A percentile compares a stretch with the other conserved stretches of the same genome.
These are phyloP conservation scores for Amorphotheca resinae DNA, from an alignment of 495 filamentous ascomycete species.

Conservation along the genomic window DNA sequence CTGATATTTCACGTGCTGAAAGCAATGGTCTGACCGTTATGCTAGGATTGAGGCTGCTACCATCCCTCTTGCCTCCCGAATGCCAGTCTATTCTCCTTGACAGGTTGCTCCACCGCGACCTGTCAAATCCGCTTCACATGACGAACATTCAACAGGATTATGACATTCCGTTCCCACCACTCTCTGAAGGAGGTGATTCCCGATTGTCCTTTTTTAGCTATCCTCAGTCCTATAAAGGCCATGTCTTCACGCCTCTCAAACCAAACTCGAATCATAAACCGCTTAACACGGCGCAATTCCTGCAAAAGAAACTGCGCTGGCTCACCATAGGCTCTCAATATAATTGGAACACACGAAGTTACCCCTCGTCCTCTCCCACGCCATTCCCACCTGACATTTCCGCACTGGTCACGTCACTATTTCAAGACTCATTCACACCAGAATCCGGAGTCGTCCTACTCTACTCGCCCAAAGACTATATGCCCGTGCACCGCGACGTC, in stretches of 20 bases:
- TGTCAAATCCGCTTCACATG: constrained; percentile 59
- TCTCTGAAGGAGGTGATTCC: background rate
- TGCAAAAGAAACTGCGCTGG: constrained; percentile 78
- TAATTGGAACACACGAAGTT: constrained; percentile 76
- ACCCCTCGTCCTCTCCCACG: constrained; percentile 53
- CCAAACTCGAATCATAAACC: constrained; percentile 50
- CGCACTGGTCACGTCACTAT: constrained; percentile 46
- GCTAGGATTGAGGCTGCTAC: constrained; percentile 61
- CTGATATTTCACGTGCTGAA: background rate
- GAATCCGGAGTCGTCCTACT: constrained; percentile 58
- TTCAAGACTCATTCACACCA: constrained; percentile 50
- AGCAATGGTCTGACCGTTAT: background rate
- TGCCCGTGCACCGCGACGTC: constrained; percentile 82
- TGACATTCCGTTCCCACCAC: constrained; percentile 49
- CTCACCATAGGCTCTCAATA: constrained; percentile 88
- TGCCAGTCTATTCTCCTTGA: constrained; percentile 56
- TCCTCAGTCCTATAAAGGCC: constrained; percentile 24
- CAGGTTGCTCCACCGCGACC: constrained; percentile 64
- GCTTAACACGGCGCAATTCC: constrained; percentile 50
- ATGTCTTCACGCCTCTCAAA: constrained; percentile 51
- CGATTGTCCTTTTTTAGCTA: constrained; percentile 35
- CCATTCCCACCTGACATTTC: constrained; percentile 63
- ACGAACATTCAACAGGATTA: constrained; percentile 87
- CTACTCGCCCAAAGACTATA: constrained; percentile 75
- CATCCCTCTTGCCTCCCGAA: constrained; percentile 55